phyloP scores from a whole-genome alignment of 371 early-diverging fungal species.

The Catenaria anguillulae region DNA sequence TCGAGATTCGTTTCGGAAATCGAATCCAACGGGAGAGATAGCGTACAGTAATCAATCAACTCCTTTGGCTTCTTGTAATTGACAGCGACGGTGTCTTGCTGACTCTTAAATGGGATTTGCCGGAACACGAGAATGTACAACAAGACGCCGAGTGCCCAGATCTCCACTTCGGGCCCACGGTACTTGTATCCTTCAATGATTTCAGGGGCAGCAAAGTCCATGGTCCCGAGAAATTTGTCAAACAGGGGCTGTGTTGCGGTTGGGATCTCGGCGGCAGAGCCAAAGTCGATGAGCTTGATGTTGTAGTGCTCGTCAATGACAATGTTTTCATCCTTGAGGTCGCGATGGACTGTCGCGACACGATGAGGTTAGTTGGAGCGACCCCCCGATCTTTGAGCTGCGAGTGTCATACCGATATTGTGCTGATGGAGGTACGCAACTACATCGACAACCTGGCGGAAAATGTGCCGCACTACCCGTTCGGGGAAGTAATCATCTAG shows the following conservation, averaged over 20 bases:
- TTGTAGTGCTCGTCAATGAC: constrained; percentile 12
- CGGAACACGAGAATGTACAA: constrained; percentile 52
- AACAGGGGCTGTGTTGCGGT: constrained; percentile 2
- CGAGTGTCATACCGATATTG: constrained; percentile 8
- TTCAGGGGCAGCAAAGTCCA: constrained; percentile 28
- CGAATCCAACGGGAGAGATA: no score
- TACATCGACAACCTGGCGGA: constrained; percentile 10
- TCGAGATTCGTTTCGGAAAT: no score
- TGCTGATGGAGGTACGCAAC: constrained; percentile 10
- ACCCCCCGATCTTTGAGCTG: no score
- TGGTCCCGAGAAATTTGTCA: constrained; percentile 11
- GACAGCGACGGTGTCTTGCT: not conserved
- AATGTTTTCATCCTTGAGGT: constrained; percentile 16
- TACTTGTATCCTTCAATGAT: constrained; percentile 40
- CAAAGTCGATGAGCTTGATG: constrained; percentile 17
- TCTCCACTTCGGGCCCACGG: constrained; percentile 37
- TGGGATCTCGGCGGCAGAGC: constrained; percentile 11
- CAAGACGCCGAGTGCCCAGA: constrained; percentile 45
- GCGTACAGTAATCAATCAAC: not conserved
- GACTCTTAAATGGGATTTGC: constrained; percentile 44
- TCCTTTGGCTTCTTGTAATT: not conserved
- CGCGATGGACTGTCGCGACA: constrained; percentile 16
- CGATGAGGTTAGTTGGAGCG: no score
- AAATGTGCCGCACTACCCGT: constrained; percentile 9
- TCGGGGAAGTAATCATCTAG: constrained; percentile 11